phyloP scores from a whole-genome alignment of 768 basidiomycete genomes.

The Kwoniella dendrophila region DNA sequence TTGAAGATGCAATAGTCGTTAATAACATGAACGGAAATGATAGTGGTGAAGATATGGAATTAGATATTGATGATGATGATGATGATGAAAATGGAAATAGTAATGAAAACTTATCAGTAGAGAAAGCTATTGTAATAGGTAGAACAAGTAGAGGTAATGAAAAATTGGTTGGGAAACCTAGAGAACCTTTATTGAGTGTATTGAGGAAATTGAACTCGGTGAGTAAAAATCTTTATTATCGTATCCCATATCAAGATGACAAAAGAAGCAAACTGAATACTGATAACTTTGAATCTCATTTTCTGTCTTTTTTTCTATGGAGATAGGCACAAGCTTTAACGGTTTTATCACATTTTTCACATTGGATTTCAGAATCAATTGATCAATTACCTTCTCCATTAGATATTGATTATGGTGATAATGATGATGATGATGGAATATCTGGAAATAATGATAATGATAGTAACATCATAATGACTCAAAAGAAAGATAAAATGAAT shows the following conservation, averaged over 20 bases:
- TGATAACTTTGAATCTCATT: neutral
- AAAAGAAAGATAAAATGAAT: neutral
- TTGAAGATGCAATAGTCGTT: too few species aligned
- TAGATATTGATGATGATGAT: constrained; percentile 20
- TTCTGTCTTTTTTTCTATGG: neutral
- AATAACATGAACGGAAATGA: too few species aligned
- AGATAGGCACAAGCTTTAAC: constrained; percentile 17
- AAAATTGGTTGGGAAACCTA: constrained; percentile 28
- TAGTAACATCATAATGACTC: too few species aligned
- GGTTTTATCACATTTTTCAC: constrained; percentile 23
- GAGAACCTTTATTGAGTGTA: constrained; percentile 38
- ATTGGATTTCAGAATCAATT: constrained; percentile 20
- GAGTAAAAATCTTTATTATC: constrained; percentile 11
- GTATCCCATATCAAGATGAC: neutral
- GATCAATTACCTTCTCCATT: constrained; percentile 19
- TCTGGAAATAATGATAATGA: too few species aligned
- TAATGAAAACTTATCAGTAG: too few species aligned
- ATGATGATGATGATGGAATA: neutral
- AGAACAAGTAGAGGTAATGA: constrained; percentile 25
- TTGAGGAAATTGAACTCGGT: constrained; percentile 35
- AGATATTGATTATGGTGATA: neutral
- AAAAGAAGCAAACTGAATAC: neutral
- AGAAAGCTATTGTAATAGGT: too few species aligned
- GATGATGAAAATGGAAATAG: constrained; percentile 18
- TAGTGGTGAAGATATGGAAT: constrained; percentile 10